Base-by-base conservation (phyloP, 2,329 filamentous ascomycete species). In the Amesomyces nigricolor region DNA sequence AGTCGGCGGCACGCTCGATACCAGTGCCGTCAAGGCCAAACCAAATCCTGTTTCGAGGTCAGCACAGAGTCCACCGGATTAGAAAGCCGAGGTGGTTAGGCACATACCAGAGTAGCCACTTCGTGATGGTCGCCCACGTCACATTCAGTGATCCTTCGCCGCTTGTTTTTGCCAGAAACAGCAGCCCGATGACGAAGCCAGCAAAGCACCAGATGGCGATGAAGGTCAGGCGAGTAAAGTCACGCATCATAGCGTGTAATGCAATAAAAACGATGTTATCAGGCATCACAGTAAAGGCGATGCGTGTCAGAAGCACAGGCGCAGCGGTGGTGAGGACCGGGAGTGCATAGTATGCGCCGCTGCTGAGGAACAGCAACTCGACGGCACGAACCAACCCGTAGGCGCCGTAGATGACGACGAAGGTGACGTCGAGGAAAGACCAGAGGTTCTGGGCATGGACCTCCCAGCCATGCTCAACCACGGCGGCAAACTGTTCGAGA, bases 181-280 rank as follows among this genome's bases (percentile, higher is more conserved):
- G 78, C 68, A 89, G 76, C 7, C 84, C 82, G 9, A 89, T 75
- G 8, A 89, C 72, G 66, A 89, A 89, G 3, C 86, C 86, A 7
- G 80, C 82, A 64, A 89, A 89, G 64, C 85, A 88, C 74, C 74
- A 89, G 5, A 81, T 75, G 1, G 85, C 83, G 14, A 89, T 77
- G 7, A 85, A 72, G 2, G 84, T 88, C 0, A 89, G 72, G 38
- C 85, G 75, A 2, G 82, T 78, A 63, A 89, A 89, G 65, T 89
- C 84, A 46, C 80, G 79, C 77, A 89, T 86, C 86, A 89, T 88
- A 47, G 85, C 83, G 58, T 87, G 79, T 1, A 89, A 74, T 0
- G 85, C 85, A 56, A 89, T 85, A 69, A 89, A 88, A 38, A 89
- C 79, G 72, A 89, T 85, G 62, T 88, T 88, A 66, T 89, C 85